A percentile compares a stretch with the other conserved stretches of the same genome.
Evolutionary conservation across 305 asterid species (phyloP).

Genomic region (Ajuga reptans): DNA sequence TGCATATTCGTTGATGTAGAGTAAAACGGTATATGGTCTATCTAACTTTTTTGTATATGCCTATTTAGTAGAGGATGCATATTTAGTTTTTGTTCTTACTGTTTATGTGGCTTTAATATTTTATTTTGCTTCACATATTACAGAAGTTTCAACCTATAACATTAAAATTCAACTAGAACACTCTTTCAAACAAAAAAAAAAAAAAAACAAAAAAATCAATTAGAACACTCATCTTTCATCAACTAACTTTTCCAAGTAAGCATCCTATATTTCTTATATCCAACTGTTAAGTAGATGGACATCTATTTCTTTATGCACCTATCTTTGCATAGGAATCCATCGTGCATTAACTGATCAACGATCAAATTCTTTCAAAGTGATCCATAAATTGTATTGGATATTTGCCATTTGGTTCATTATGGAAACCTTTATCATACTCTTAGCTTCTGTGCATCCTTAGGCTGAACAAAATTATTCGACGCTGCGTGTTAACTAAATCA

Average conservation of each 20-base stretch:
- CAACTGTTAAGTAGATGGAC: neutral
- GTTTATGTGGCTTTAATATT: neutral
- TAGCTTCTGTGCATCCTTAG: neutral
- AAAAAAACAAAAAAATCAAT: too few species aligned
- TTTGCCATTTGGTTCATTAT: neutral
- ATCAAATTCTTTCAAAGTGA: neutral
- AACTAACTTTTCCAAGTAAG: neutral
- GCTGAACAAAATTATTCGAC: neutral
- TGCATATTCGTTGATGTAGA: constrained; percentile 15
- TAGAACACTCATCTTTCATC: neutral
- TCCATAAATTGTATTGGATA: neutral
- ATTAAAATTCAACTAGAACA: neutral
- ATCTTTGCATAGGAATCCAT: neutral
- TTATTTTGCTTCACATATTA: neutral
- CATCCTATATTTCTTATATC: neutral
- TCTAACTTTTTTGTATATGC: neutral
- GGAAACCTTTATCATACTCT: neutral
- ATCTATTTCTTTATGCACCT: neutral
- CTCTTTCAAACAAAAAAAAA: too few species aligned
- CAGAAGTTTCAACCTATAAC: neutral
- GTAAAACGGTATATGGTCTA: neutral
- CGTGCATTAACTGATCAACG: neutral
- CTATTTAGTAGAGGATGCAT: neutral
- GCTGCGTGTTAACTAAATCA: neutral
- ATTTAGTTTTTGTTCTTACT: neutral